Conservation (phyloP, 2,329 filamentous ascomycete species). For the Fusarium sarcochroum region DNA sequence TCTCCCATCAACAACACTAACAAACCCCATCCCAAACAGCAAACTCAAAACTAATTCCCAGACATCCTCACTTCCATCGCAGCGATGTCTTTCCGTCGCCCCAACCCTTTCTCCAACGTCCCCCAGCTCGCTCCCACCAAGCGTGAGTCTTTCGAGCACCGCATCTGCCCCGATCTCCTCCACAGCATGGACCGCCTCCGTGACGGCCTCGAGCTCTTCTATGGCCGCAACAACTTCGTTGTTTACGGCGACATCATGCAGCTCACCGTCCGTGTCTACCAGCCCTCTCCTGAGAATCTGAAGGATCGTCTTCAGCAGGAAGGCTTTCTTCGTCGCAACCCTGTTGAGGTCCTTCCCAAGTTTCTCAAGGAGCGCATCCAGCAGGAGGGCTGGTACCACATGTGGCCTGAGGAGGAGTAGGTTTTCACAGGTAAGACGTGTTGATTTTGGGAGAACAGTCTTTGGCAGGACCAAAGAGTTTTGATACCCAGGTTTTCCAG, state of each 20-base stretch:
- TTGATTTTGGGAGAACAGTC: not conserved
- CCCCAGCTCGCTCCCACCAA: not conserved
- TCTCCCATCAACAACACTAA: not conserved
- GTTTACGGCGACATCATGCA: conserved; percentile 26
- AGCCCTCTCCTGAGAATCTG: not conserved
- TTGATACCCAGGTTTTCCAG: too few relatives aligned
- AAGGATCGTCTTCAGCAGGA: conserved; percentile 4
- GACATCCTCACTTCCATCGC: too few relatives aligned
- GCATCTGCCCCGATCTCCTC: not conserved
- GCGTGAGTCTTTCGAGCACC: not conserved
- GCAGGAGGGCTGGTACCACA: conserved; percentile 9
- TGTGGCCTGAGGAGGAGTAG: conserved; percentile 5
- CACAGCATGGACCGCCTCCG: not conserved
- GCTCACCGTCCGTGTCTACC: conserved; percentile 2
- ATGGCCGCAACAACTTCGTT: conserved; percentile 10
- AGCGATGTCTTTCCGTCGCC: not conserved
- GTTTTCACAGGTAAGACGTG: not conserved
- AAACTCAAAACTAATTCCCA: not conserved
- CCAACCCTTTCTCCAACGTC: not conserved
- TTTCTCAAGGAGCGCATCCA: not conserved
- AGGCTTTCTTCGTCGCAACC: not conserved
- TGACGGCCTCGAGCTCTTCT: not conserved
- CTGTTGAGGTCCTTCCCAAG: not conserved
- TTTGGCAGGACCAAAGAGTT: not conserved
- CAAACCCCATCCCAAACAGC: not conserved